Evolutionary conservation across 768 basidiomycete genomes (phyloP), one percentile per base, ranked within the genome.

Genomic region (Xerocomellus dryophilus): DNA sequence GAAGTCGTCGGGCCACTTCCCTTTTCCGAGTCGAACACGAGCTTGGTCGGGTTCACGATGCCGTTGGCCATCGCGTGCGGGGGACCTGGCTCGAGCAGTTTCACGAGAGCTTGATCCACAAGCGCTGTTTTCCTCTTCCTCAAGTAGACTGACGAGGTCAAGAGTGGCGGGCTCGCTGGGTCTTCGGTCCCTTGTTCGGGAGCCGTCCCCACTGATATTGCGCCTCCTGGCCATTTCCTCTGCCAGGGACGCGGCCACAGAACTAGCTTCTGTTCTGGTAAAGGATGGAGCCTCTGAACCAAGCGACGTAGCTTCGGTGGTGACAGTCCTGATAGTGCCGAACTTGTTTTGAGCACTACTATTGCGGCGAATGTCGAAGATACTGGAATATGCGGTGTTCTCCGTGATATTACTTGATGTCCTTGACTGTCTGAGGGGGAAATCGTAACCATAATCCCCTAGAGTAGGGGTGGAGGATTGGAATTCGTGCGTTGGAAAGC

Each of bases 1-100:
- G 66, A 90, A 88, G 68, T 90, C 88, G 69, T 90, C 87, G 0
- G 90, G 87, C 87, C 87, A 90, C 68, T 86, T 89, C 53, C 86
- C 88, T 67, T 90, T 88, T 32, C 83, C 82, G 32, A 90, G 79
- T 50, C 83, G 78, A 57, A 89, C 75, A 41, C 69, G 64, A 32
- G 64, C 63, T 59, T 71, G 74, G 50, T 74, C 67, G 12, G 58
- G 51, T 55, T 70, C 60, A 61, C 43, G 60, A 56, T 56, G 50
- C 54, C 60, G 47, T 61, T 62, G 40, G 56, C 56, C 53, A 54
- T 64, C 64, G 48, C 57, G 56, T 59, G 47, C 35, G 17, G 55
- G 50, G 5, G 62, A 52, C 43, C 51, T 61, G 32, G 59, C 59
- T 50, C 55, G 50, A 40, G 68, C 53, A 59, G 66, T 70, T 31